Conservation (phyloP, 2,329 filamentous ascomycete species). For the Ascochyta lentis region DNA sequence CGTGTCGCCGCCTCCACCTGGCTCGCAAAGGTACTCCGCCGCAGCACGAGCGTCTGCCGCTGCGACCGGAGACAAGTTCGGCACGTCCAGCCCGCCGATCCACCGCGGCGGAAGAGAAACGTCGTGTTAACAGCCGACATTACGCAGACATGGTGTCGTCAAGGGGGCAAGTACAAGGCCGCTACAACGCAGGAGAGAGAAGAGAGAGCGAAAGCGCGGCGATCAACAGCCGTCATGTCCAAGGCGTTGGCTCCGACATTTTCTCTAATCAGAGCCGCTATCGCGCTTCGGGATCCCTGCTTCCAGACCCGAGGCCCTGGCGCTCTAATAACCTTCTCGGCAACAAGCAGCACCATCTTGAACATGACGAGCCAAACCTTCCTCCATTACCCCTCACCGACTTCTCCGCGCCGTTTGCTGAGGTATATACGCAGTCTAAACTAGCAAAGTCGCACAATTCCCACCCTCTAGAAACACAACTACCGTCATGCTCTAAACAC, state of each 20-base stretch:
- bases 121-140: conserved; percentile 41
- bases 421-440: not conserved
- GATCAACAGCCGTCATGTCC: not conserved
- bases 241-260: conserved; percentile 11
- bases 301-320: not conserved
- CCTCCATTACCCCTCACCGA: not conserved
- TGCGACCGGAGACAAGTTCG: conserved; percentile 40
- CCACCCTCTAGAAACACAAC: not conserved
- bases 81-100: conserved; percentile 41
- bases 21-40: conserved; percentile 23
- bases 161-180: not conserved
- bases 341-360: not conserved
- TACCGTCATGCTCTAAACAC: no score
- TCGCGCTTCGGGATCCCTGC: conserved; percentile 6
- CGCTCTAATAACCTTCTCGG: no score
- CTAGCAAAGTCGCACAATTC: not conserved
- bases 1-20: conserved; percentile 6
- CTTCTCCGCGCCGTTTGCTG: not conserved
- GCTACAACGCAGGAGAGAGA: not conserved
- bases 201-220: not conserved
- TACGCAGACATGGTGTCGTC: conserved; percentile 17
- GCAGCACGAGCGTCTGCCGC: conserved; percentile 28
- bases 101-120: conserved; percentile 34
- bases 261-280: conserved; percentile 12
- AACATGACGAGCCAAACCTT: no score